Evolutionary conservation across 331 rosid genomes (phyloP).

Genomic region (Malus hybrid): DNA sequence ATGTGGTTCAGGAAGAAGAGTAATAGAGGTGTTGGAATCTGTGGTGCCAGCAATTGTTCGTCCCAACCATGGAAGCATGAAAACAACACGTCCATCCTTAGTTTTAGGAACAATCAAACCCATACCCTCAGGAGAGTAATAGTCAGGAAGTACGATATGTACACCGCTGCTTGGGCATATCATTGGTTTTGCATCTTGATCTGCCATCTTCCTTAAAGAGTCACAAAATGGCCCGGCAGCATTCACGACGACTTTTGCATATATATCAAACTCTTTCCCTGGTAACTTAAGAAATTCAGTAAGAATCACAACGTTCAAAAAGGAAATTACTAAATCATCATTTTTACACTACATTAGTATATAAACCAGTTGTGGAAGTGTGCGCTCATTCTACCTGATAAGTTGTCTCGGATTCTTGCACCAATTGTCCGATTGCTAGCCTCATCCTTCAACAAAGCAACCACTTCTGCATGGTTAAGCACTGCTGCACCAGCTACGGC

Average conservation of each 20-base stretch:
- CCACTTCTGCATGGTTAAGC: slow-evolving; percentile 90
- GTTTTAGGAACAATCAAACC: slow-evolving; percentile 98
- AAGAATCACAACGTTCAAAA: slow-evolving; percentile 18
- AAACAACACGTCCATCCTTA: slow-evolving; percentile 94
- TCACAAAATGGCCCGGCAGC: slow-evolving; percentile 99
- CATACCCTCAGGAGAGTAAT: slow-evolving; percentile 99
- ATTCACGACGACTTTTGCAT: slow-evolving; percentile 93
- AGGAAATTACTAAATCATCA: neutral
- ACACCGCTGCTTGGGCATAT: slow-evolving; percentile 98
- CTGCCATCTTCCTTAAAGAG: slow-evolving; percentile 71
- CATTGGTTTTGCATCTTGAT: slow-evolving; percentile 53
- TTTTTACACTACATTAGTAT: neutral
- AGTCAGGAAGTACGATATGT: slow-evolving; percentile 92
- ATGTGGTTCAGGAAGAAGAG: slow-evolving; percentile 91
- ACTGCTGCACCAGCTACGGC: slow-evolving; percentile 98
- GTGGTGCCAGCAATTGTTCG: slow-evolving; percentile 98
- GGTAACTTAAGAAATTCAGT: slow-evolving; percentile 18
- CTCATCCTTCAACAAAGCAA: slow-evolving; percentile 78
- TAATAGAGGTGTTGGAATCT: slow-evolving; percentile 77
- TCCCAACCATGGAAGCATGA: slow-evolving; percentile 99
- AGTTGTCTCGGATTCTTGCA: slow-evolving; percentile 70
- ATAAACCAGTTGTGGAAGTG: neutral
- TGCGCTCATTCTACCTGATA: slow-evolving; percentile 50
- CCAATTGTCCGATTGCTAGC: slow-evolving; percentile 60
- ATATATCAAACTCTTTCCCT: slow-evolving; percentile 88